A percentile compares a stretch with the other conserved stretches of the same genome.
Conservation (phyloP, 1,139 yeast species). For the Pichia sp. region DNA sequence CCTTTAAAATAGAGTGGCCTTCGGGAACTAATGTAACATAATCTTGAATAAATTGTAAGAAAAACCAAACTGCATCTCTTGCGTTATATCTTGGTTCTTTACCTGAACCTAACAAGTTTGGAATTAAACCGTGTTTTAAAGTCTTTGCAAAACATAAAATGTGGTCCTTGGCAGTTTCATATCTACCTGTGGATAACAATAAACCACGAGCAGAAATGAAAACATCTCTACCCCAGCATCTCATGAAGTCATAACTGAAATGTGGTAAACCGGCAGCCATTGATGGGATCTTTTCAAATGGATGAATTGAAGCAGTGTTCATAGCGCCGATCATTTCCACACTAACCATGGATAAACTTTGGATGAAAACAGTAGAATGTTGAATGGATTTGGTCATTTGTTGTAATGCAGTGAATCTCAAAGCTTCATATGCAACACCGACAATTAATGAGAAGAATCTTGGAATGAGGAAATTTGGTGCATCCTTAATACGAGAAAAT, state of each 20-base stretch:
- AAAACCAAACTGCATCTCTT: constrained; percentile 97
- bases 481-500: constrained; percentile 58
- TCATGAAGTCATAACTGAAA: constrained; percentile 85
- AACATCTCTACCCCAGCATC: constrained; percentile 99
- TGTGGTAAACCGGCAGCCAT: constrained; percentile 98
- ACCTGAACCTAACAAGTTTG: constrained; percentile 90
- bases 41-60: constrained; percentile 82
- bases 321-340: constrained; percentile 83
- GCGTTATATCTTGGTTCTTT: constrained; percentile 94
- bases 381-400: constrained; percentile 56
- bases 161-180: constrained; percentile 76
- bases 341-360: constrained; percentile 76
- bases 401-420: constrained; percentile 63
- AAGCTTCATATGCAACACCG: constrained; percentile 81
- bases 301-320: constrained; percentile 73
- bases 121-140: constrained; percentile 91
- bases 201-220: constrained; percentile 86
- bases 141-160: constrained; percentile 89
- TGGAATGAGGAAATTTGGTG: constrained; percentile 83
- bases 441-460: constrained; percentile 80
- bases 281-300: constrained; percentile 62
- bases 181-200: constrained; percentile 72
- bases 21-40: constrained; percentile 67
- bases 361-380: constrained; percentile 69
- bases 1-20: constrained; percentile 67